Conservation (phyloP, 2,329 filamentous ascomycete species). For the Sarocladiaceae sp. region DNA sequence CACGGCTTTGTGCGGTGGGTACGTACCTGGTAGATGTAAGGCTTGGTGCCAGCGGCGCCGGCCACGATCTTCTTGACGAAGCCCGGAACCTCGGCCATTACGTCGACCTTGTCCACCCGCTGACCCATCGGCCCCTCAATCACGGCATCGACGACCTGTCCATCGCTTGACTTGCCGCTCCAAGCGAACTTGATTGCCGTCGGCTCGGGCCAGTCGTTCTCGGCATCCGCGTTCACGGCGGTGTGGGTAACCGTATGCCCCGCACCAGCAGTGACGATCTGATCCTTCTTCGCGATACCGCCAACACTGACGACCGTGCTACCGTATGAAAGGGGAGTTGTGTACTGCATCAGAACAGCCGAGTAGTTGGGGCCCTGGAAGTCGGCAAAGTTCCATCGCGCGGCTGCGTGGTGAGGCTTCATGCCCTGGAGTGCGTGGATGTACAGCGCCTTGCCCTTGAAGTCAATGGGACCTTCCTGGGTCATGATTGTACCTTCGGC, state of each 20-base stretch:
- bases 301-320: conserved; percentile 78
- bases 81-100: conserved; percentile 92
- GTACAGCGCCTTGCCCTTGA: conserved; percentile 74
- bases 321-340: conserved; percentile 87
- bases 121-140: conserved; percentile 64
- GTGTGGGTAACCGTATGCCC: conserved; percentile 63
- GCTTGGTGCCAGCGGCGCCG: conserved; percentile 82
- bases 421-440: conserved; percentile 89
- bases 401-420: conserved; percentile 96
- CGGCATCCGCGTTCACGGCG: conserved; percentile 61
- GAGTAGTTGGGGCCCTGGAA: conserved; percentile 86
- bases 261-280: conserved; percentile 68
- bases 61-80: conserved; percentile 94
- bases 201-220: conserved; percentile 87
- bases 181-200: conserved; percentile 68
- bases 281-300: conserved; percentile 71
- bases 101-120: conserved; percentile 72
- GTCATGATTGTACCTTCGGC: conserved; percentile 81
- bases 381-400: conserved; percentile 87
- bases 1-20: not conserved
- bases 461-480: conserved; percentile 67
- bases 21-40: conserved; percentile 92
- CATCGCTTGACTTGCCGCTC: conserved; percentile 71
- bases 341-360: conserved; percentile 92
- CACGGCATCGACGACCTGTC: conserved; percentile 62